Base-by-base conservation (phyloP, 2,329 filamentous ascomycete genomes). In the Clarireedia hainanense region DNA sequence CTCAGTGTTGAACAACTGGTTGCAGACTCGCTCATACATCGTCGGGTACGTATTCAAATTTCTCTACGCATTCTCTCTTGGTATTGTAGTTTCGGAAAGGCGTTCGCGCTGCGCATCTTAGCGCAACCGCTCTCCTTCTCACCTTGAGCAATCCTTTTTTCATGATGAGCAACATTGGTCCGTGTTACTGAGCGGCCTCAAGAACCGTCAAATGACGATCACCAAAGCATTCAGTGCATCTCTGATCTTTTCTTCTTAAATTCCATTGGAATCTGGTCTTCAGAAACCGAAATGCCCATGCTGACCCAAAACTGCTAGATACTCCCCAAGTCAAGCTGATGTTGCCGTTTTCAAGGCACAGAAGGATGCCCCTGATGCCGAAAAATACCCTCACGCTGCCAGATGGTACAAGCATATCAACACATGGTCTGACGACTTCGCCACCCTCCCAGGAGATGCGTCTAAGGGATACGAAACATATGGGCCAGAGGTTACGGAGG, bases 331-430 rank as follows among this genome's bases (percentile, higher is more conserved):
- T 68, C 94, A 99, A 81, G 94, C 94, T 76, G 94, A 99, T 80
- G 92, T 95, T 70, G 88, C 87, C 75, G 84, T 84, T 78, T 97
- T 88, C 88, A 95, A 97, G 84, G 88, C 88, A 70, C 75, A 96
- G 73, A 85, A 80, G 70, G 76, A 80, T 67, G 75, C 83, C 59
- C 94, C 94, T 68, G 84, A 87, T 66, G 82, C 87, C 69, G 79
- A 80, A 74, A 95, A 95, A 80, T 96, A 88, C 85, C 91, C 92
- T 70, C 81, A 96, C 79, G 91, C 88, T 71, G 90, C 89, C 72
- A 88, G 94, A 75, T 99, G 94, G 94, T 96, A 96, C 85, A 96
- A 95, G 84, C 92, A 99, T 84, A 89, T 96, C 72, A 84, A 88
- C 74, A 88, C 88, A 68, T 96, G 89, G 79, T 86, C 95, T 81